A percentile compares a stretch with the other conserved stretches of the same genome.
Evolutionary conservation across 805 yeast genomes (phyloP).

Genomic region (Saccharomycopsis guyanensis): DNA sequence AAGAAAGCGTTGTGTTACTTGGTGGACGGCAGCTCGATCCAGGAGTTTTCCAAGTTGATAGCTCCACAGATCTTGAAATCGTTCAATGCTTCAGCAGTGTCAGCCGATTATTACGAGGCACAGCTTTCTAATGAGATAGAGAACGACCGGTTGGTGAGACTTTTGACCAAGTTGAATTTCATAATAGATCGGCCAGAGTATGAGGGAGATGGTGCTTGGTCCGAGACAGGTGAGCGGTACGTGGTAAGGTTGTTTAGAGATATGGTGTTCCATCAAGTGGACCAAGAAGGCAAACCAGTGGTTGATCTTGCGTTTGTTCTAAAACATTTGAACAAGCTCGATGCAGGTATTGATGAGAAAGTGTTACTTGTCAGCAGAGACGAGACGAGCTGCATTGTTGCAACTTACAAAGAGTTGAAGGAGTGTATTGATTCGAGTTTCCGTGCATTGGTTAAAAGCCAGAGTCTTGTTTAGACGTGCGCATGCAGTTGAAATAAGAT

Average conservation of each 20-base stretch:
- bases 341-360: slow-evolving; percentile 84
- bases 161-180: slow-evolving; percentile 73
- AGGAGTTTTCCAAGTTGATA: slow-evolving; percentile 33
- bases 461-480: no score
- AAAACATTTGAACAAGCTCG: slow-evolving; percentile 75
- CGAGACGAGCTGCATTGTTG: slow-evolving; percentile 77
- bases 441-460: slow-evolving; percentile 8
- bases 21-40: slow-evolving; percentile 23
- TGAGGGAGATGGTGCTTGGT: slow-evolving; percentile 50
- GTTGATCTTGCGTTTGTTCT: slow-evolving; percentile 79
- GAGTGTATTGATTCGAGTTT: slow-evolving; percentile 42
- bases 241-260: slow-evolving; percentile 71
- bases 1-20: slow-evolving; percentile 37
- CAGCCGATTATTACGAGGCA: slow-evolving; percentile 52
- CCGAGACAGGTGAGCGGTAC: slow-evolving; percentile 69
- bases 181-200: slow-evolving; percentile 68
- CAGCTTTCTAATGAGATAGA: slow-evolving; percentile 70
- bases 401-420: slow-evolving; percentile 76
- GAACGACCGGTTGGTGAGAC: slow-evolving; percentile 77
- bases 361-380: slow-evolving; percentile 75
- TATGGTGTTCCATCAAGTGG: slow-evolving; percentile 77
- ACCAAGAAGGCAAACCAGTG: slow-evolving; percentile 68
- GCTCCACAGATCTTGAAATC: slow-evolving; percentile 39
- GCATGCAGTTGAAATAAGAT: no score
- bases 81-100: slow-evolving; percentile 42